Base-by-base conservation (phyloP, 129 eudicot genomes). In the Pulicaria dysenterica region DNA sequence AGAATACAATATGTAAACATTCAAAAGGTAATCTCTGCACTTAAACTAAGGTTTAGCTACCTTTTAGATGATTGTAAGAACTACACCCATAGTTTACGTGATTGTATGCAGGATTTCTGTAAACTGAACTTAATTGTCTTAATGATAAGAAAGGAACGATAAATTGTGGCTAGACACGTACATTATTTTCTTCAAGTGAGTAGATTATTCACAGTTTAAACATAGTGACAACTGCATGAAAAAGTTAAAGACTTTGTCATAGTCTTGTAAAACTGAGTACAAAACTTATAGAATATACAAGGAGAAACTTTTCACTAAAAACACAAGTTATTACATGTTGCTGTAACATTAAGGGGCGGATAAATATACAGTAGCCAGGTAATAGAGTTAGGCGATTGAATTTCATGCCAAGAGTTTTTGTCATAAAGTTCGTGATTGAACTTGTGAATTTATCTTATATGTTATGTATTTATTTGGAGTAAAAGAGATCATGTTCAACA, bases 371-470 rank as follows among this genome's bases (percentile, higher is more conserved):
- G 31, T 58, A 58, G 24, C 15, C 14, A 58, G 31, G 31, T 24
- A 24, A 57, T 31, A 31, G n/a, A 57, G 41, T 31, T 57, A 31
- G 8, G 41, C 4, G 3, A 3, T 39, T 4, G 2, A 37, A 13
- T n/a, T 38, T 58, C 17, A 10, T 10, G 34, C 1, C 44, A 6
- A 12, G 10, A 36, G 5, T 36, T 58, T 8, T 36, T 4, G 43
- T 34, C 64, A 58, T 31, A n/a, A 10, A 8, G 13, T 55, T 17
- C 17, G 61, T 55, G 61, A 58, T 58, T 36, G 43, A 58, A 58
- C 47, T 40, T 61, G 40, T 61, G 39, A 61, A 4, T 40, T 61
- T 59, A 5, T 59, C 37, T 31, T 1, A 19, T 7, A 57, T 24
- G 9, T 57, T n/a, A n/a, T 39, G 31, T 61, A 61, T 39, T 3